These are phyloP conservation scores for Acanthamoeba castellanii DNA, from an alignment of 208 protist genomes.

Conservation along the genomic window DNA sequence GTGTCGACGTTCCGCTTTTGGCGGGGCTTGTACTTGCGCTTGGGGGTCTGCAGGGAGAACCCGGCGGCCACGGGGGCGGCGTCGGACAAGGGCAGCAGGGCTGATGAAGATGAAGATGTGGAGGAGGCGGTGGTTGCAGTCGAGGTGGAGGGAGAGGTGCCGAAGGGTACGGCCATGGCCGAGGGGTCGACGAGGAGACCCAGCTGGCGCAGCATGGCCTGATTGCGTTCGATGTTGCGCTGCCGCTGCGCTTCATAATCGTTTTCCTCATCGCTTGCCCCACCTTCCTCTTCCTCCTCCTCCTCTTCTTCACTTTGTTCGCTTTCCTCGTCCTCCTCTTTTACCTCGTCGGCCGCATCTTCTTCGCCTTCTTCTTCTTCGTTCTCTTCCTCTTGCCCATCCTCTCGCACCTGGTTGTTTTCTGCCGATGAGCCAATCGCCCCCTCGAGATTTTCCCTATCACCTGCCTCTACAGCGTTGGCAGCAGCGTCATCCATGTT, in stretches of 20 bases:
- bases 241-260: constrained; percentile 37
- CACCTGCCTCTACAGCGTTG: no score
- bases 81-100: background rate
- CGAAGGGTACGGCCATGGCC: background rate
- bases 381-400: background rate
- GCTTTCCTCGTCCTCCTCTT: background rate
- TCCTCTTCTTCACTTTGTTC: background rate
- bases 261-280: background rate
- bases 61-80: background rate
- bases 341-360: background rate
- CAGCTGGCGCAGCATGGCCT: constrained; percentile 46
- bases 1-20: constrained; percentile 33
- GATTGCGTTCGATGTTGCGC: constrained; percentile 58
- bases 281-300: background rate
- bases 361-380: background rate
- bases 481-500: no score
- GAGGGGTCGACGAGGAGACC: background rate
- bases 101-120: background rate
- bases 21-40: constrained; percentile 60
- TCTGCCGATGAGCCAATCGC: background rate
- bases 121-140: background rate
- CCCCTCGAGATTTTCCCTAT: background rate
- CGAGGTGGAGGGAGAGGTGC: background rate
- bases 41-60: background rate
- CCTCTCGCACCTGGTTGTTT: background rate